Conservation (phyloP, 331 rosid species). For the Cydonia oblonga region DNA sequence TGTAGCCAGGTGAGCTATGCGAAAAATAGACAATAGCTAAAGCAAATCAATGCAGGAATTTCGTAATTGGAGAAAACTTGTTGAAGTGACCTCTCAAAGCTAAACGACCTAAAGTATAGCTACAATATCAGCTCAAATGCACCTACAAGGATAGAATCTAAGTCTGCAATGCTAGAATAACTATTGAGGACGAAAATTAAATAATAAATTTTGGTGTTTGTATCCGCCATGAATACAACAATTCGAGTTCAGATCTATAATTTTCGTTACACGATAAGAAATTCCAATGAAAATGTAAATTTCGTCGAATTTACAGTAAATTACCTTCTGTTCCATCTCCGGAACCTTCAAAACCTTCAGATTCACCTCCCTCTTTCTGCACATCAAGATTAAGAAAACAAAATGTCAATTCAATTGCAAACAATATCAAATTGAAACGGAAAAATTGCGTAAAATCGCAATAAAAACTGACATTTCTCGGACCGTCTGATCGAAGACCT, state of each 20-base stretch:
- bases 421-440: not conserved
- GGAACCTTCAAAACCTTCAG: conserved; percentile 97
- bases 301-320: not conserved
- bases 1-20: not conserved
- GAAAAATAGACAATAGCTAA: not conserved
- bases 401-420: not conserved
- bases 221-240: not conserved
- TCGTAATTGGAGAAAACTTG: not conserved
- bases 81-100: not conserved
- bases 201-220: not conserved
- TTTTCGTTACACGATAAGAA: not conserved
- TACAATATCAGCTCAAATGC: not conserved
- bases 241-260: not conserved
- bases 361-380: conserved; percentile 99
- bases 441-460: conserved; percentile 1
- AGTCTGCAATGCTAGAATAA: not conserved
- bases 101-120: not conserved
- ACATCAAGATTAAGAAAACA: conserved; percentile 8
- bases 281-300: not conserved
- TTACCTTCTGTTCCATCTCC: conserved; percentile 97
- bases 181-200: not conserved
- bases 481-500: conserved; percentile 97
- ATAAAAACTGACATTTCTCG: conserved; percentile 74
- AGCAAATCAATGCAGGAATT: not conserved
- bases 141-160: not conserved